These are phyloP conservation scores for Myochromella boudieri DNA, from an alignment of 768 basidiomycete genomes.

Conservation along the genomic window DNA sequence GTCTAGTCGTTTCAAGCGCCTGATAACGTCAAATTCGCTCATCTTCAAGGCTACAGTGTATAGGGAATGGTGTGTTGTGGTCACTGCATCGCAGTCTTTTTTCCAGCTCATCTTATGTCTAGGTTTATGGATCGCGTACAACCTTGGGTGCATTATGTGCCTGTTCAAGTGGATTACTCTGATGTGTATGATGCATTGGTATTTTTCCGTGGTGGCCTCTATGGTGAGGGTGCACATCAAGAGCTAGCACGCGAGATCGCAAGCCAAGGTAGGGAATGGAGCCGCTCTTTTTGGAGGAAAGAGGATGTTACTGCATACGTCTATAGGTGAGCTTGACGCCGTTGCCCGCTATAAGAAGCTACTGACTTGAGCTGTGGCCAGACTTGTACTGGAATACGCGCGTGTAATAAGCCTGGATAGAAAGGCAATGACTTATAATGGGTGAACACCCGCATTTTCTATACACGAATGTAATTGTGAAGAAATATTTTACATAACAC, in stretches of 20 bases:
- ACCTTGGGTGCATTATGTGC: slow-evolving; percentile 68
- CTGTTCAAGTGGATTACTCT: slow-evolving; percentile 52
- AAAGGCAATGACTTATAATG: slow-evolving; percentile 26
- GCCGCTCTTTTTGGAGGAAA: slow-evolving; percentile 42
- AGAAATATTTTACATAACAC: no score
- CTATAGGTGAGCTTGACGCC: slow-evolving; percentile 34
- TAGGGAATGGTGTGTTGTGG: slow-evolving; percentile 47
- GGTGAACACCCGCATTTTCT: slow-evolving; percentile 1
- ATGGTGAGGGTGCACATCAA: slow-evolving; percentile 51
- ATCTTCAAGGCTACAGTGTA: slow-evolving; percentile 61
- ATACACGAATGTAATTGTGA: neutral
- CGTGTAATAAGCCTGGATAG: slow-evolving; percentile 28
- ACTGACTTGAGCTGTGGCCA: slow-evolving; percentile 1
- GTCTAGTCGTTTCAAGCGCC: slow-evolving; percentile 57
- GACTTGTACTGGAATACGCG: slow-evolving; percentile 28
- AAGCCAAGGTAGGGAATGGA: slow-evolving; percentile 28
- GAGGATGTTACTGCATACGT: slow-evolving; percentile 51
- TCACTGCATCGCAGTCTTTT: neutral
- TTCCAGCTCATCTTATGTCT: neutral
- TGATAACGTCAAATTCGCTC: slow-evolving; percentile 55
- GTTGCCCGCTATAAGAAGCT: neutral
- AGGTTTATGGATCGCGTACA: slow-evolving; percentile 28
- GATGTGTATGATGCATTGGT: slow-evolving; percentile 64
- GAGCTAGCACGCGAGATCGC: slow-evolving; percentile 36
- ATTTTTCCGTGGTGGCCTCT: slow-evolving; percentile 59